These are phyloP conservation scores for Cucumis sativus DNA, from an alignment of 306 rosid genomes.

Conservation along the genomic window Cucumber_9930_V3 NC_026661.2:22242001-22242500, in stretches of 20 bases:
- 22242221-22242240: no score
- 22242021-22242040: conserved; percentile 36
- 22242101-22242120: background rate
- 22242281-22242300: no score
- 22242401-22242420: background rate
- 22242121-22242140: background rate
- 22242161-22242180: no score
- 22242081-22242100: background rate
- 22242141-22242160: no score
- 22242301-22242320: no score
- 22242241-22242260: no score
- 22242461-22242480: background rate
- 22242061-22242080: background rate
- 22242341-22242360: no score
- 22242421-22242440: background rate
- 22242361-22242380: no score
- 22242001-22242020: conserved; percentile 51
- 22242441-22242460: background rate
- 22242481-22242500: background rate
- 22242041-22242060: background rate
- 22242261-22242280: no score
- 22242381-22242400: background rate
- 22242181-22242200: no score
- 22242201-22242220: no score
- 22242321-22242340: no score